Conservation (phyloP, 768 basidiomycete genomes). For the Lactarius quietus region DNA sequence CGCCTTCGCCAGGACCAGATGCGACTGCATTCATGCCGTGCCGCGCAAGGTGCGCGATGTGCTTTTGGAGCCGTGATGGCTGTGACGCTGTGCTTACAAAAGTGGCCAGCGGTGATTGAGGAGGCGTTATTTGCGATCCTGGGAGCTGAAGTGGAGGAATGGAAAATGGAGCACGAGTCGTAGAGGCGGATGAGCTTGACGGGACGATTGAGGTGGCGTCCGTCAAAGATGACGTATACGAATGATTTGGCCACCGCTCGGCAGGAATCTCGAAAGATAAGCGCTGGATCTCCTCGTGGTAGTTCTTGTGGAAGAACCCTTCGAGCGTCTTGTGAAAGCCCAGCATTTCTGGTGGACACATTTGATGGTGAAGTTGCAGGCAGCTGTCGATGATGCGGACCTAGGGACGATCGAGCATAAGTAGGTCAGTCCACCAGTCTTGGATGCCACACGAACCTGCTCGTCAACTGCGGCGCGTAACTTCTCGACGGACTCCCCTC, state of each 20-base stretch:
- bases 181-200: conserved; percentile 32
- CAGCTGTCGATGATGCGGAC: conserved; percentile 80
- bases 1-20: conserved; percentile 63
- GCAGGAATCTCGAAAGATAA: conserved; percentile 56
- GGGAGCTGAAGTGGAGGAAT: conserved; percentile 55
- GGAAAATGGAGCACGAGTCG: conserved; percentile 34
- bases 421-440: neutral
- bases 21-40: conserved; percentile 83
- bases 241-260: conserved; percentile 36
- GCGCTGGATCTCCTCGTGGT: conserved; percentile 75
- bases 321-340: conserved; percentile 89
- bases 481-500: conserved; percentile 66
- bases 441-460: conserved; percentile 49
- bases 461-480: conserved; percentile 75
- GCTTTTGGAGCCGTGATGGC: conserved; percentile 68
- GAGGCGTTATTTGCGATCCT: conserved; percentile 43
- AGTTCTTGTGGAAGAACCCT: conserved; percentile 81
- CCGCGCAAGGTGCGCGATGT: conserved; percentile 75
- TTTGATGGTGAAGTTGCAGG: conserved; percentile 73
- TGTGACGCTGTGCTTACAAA: conserved; percentile 39
- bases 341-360: conserved; percentile 86
- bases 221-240: conserved; percentile 19
- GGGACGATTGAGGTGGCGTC: conserved; percentile 43
- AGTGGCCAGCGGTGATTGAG: conserved; percentile 33
- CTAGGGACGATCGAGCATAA: conserved; percentile 35